These are phyloP conservation scores for Kurtzmaniella quercitrusa DNA, from an alignment of 1,139 yeast genomes.

Conservation along the genomic window DNA sequence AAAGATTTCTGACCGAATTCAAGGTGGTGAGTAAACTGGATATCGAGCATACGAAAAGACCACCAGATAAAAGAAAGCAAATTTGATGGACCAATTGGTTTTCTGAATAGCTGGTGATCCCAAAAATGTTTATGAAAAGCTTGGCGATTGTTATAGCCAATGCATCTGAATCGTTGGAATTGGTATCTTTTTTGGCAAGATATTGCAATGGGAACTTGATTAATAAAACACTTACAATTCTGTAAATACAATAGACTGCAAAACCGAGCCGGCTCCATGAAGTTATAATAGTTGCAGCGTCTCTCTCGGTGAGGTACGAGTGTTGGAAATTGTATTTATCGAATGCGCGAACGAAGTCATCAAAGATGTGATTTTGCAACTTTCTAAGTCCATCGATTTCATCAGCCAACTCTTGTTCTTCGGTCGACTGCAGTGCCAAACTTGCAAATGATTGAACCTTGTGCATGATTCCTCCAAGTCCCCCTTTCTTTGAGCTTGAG, in stretches of 20 bases:
- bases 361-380: constrained; percentile 26
- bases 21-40: constrained; percentile 59
- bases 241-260: constrained; percentile 62
- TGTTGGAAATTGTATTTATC: constrained; percentile 14
- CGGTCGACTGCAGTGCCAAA: constrained; percentile 20
- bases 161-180: constrained; percentile 45
- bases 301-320: not conserved
- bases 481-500: constrained; percentile 6
- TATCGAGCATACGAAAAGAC: constrained; percentile 63
- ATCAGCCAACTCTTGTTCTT: constrained; percentile 28
- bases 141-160: constrained; percentile 64
- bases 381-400: constrained; percentile 34
- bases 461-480: constrained; percentile 27
- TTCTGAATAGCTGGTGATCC: constrained; percentile 31
- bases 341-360: constrained; percentile 23
- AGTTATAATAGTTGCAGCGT: constrained; percentile 6
- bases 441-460: constrained; percentile 44
- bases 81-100: constrained; percentile 61
- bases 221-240: constrained; percentile 47
- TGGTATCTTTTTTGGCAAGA: constrained; percentile 10
- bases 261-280: constrained; percentile 28
- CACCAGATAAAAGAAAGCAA: constrained; percentile 61
- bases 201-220: constrained; percentile 33
- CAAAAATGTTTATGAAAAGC: constrained; percentile 27
- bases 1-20: constrained; percentile 30